A percentile compares a stretch with the other conserved stretches of the same genome.
Conservation (phyloP, 2,329 filamentous ascomycete genomes). For the Trichoderma guizhouense region DNA sequence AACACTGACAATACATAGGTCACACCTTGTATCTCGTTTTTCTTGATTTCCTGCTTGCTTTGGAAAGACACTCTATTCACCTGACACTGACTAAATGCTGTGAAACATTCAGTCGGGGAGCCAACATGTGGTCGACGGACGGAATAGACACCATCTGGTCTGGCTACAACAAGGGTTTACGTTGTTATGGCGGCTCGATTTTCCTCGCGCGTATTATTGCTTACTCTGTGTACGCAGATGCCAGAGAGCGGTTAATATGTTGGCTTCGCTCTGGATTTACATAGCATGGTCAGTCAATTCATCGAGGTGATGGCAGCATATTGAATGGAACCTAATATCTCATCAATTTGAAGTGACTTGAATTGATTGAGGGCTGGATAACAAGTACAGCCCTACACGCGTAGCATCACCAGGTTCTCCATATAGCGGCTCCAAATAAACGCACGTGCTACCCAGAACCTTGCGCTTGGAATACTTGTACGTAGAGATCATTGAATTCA, state of each 20-base stretch:
- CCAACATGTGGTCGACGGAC: neutral
- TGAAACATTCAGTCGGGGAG: neutral
- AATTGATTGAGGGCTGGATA: neutral
- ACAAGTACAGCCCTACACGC: neutral
- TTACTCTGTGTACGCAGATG: neutral
- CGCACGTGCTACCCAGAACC: neutral
- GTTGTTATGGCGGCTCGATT: neutral
- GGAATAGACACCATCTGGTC: neutral
- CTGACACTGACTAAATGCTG: neutral
- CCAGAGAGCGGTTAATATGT: neutral
- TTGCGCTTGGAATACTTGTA: neutral
- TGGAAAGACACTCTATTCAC: no score
- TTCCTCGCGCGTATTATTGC: no score
- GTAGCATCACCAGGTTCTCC: neutral
- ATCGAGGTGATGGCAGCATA: neutral
- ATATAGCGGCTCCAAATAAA: neutral
- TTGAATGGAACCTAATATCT: neutral
- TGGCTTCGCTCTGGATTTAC: neutral
- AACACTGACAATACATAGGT: neutral
- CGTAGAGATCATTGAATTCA: neutral
- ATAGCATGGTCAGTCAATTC: neutral
- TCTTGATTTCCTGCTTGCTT: neutral
- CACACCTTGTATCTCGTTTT: neutral
- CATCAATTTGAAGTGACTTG: neutral
- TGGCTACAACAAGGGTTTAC: neutral